Conservation (phyloP, 2,329 filamentous ascomycete species). For the Nakataea oryzae region DNA sequence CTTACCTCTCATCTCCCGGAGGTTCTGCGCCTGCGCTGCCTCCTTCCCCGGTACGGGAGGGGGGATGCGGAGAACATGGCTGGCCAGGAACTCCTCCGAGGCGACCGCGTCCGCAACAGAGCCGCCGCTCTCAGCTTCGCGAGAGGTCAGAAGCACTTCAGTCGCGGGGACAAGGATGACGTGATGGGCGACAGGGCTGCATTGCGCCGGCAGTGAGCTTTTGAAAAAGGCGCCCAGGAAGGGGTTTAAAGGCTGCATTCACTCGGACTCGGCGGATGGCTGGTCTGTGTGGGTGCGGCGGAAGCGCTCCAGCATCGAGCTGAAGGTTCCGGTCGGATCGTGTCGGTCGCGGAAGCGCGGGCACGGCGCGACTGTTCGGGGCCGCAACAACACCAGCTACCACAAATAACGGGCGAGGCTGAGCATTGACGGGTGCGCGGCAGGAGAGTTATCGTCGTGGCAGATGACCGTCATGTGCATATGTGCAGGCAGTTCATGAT, state of each 20-base stretch:
- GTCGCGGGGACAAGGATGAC: slow-evolving; percentile 89
- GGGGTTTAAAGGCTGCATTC: slow-evolving; percentile 98
- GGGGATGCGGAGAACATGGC: slow-evolving; percentile 88
- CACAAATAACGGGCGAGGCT: not conserved
- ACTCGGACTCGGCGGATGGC: slow-evolving; percentile 15
- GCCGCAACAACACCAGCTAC: not conserved
- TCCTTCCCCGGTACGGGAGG: slow-evolving; percentile 22
- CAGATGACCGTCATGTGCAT: too few relatives aligned
- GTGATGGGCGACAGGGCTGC: slow-evolving; percentile 82
- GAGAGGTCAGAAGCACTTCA: slow-evolving; percentile 78
- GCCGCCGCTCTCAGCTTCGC: slow-evolving; percentile 76
- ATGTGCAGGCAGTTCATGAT: too few relatives aligned
- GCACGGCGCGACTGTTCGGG: not conserved
- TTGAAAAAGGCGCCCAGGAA: slow-evolving; percentile 98
- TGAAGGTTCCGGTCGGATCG: not conserved
- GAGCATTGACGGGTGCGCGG: too few relatives aligned
- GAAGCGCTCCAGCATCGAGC: not conserved
- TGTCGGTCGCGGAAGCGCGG: not conserved
- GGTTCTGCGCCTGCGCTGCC: slow-evolving; percentile 36
- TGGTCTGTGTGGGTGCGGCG: not conserved
- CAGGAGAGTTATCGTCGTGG: too few relatives aligned
- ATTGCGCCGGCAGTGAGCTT: slow-evolving; percentile 86
- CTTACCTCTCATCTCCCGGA: slow-evolving; percentile 83
- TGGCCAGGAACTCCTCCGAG: slow-evolving; percentile 90
- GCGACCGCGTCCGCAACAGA: slow-evolving; percentile 70